These are phyloP conservation scores for Daldinia sp. DNA, from an alignment of 2,329 filamentous ascomycete species.

Conservation along the genomic window DNA sequence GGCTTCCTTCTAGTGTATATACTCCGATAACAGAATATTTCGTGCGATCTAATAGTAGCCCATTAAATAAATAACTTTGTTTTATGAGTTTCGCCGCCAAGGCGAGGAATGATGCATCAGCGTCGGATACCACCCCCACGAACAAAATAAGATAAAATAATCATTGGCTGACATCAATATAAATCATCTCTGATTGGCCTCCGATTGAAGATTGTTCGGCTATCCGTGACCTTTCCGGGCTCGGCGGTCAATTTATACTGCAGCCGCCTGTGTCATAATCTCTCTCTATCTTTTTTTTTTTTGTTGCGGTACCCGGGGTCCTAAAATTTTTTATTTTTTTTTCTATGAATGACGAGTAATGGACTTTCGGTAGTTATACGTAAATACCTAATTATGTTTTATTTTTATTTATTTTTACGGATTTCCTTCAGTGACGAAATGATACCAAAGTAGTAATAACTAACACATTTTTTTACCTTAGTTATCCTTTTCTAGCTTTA, in stretches of 20 bases:
- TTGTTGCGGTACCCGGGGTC: not conserved
- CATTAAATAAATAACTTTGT: constrained; percentile 25
- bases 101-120: constrained; percentile 14
- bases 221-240: constrained; percentile 37
- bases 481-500: too few species aligned
- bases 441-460: not conserved
- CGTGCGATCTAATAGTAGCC: not conserved
- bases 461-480: too few species aligned
- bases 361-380: too few species aligned
- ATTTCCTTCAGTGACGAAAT: not conserved
- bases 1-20: constrained; percentile 23
- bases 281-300: not conserved
- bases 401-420: not conserved
- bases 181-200: constrained; percentile 37
- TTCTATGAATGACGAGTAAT: too few species aligned
- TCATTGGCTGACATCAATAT: constrained; percentile 34
- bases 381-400: not conserved
- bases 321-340: not conserved
- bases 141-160: not conserved
- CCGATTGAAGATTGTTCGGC: constrained; percentile 37
- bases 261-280: constrained; percentile 30
- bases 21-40: constrained; percentile 11
- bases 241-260: constrained; percentile 37
- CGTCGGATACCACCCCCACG: constrained; percentile 34
- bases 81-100: constrained; percentile 25